Percentiles rank a stretch among this genome's conserved stretches.
Conservation (phyloP, 805 yeast genomes). For the Wickerhamiella parazyma region DNA sequence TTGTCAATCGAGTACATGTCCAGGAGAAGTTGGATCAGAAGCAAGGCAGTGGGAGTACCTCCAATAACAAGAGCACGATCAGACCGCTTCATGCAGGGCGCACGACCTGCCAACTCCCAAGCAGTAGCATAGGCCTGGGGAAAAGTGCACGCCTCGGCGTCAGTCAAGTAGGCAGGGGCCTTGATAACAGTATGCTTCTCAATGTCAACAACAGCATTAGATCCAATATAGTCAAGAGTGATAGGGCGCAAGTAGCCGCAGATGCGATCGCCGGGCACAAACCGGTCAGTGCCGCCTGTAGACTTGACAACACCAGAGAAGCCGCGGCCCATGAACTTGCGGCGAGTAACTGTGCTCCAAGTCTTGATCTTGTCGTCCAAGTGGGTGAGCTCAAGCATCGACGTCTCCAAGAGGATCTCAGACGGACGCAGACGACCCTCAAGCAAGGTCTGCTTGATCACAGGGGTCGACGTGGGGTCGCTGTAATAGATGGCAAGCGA, state of each 20-base stretch:
- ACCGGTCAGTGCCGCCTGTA: conserved; percentile 36
- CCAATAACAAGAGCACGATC: conserved; percentile 52
- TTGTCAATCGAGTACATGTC: conserved; percentile 32
- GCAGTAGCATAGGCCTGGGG: conserved; percentile 60
- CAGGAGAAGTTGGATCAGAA: conserved; percentile 43
- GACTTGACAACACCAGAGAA: conserved; percentile 46
- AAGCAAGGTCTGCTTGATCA: conserved; percentile 1
- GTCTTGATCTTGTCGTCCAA: conserved; percentile 5
- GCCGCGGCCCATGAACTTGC: conserved; percentile 42
- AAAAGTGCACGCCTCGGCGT: conserved; percentile 50
- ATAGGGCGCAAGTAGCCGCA: conserved; percentile 36
- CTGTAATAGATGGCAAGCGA: conserved; percentile 7
- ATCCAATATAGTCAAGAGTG: conserved; percentile 3
- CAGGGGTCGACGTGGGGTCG: not conserved
- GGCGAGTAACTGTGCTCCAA: conserved; percentile 1
- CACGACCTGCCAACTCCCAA: conserved; percentile 25
- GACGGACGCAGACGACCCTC: not conserved
- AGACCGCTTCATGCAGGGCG: conserved; percentile 29
- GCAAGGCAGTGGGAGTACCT: conserved; percentile 55
- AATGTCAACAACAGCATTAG: conserved; percentile 1
- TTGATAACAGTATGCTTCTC: conserved; percentile 32
- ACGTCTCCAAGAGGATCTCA: conserved; percentile 2
- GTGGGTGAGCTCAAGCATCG: conserved; percentile 3
- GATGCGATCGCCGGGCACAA: conserved; percentile 46
- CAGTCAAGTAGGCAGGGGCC: conserved; percentile 35